Evolutionary conservation across 1,139 yeast species (phyloP).

Genomic region (Pneumocystis wakefieldiae): DNA sequence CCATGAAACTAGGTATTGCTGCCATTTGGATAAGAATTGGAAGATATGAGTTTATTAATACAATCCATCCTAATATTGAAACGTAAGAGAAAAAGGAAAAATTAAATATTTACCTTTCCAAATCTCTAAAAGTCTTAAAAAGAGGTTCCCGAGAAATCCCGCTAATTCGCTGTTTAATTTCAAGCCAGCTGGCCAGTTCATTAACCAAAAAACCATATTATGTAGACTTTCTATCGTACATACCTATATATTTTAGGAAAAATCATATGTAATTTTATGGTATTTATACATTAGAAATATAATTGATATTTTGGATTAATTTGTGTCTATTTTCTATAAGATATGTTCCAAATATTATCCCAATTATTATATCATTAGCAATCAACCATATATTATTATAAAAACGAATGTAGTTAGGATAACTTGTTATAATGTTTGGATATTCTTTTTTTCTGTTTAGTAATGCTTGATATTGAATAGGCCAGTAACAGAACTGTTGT

Average conservation of each 20-base stretch:
- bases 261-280: constrained; percentile 20
- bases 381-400: constrained; percentile 84
- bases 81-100: constrained; percentile 13
- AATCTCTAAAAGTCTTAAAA: constrained; percentile 66
- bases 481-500: constrained; percentile 65
- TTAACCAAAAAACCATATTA: constrained; percentile 52
- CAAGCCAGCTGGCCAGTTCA: constrained; percentile 86
- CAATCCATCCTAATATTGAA: constrained; percentile 7
- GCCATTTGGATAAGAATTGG: constrained; percentile 25
- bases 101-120: constrained; percentile 36
- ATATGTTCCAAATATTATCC: constrained; percentile 42
- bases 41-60: constrained; percentile 22
- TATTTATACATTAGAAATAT: constrained; percentile 14
- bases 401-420: constrained; percentile 63
- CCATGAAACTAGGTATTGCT: constrained; percentile 32
- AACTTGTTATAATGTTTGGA: constrained; percentile 25
- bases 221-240: constrained; percentile 31
- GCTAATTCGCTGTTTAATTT: constrained; percentile 82
- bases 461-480: constrained; percentile 58
- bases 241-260: constrained; percentile 25
- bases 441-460: constrained; percentile 25
- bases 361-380: constrained; percentile 65
- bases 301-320: constrained; percentile 7
- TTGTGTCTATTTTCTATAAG: constrained; percentile 31
- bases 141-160: constrained; percentile 69